Conservation (phyloP, 768 basidiomycete genomes). For the Candolleomyces eurysporus region DNA sequence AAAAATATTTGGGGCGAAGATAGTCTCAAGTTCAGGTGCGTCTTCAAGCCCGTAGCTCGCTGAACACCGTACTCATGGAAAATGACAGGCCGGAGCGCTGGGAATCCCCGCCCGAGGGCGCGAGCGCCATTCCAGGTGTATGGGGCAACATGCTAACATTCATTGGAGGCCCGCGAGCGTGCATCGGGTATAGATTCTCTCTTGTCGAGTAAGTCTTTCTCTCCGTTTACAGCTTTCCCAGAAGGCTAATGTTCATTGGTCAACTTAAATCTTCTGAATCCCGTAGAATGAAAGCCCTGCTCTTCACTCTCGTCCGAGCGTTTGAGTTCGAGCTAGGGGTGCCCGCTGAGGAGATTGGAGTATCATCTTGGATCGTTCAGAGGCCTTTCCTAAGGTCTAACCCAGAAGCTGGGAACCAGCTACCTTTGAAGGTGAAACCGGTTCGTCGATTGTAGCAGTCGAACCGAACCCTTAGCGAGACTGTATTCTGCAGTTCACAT, state of each 20-base stretch:
- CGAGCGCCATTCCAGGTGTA: conserved; percentile 48
- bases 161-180: conserved; percentile 58
- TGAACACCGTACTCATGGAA: too few species aligned
- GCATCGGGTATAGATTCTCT: conserved; percentile 66
- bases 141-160: conserved; percentile 60
- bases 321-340: too few species aligned
- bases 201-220: conserved; percentile 48
- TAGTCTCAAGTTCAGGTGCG: conserved; percentile 56
- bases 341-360: too few species aligned
- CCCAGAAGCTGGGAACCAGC: too few species aligned
- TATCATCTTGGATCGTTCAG: too few species aligned
- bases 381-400: too few species aligned
- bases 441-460: too few species aligned
- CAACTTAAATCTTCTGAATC: not conserved
- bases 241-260: too few species aligned
- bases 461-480: too few species aligned
- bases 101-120: conserved; percentile 42
- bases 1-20: conserved; percentile 63
- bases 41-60: too few species aligned
- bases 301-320: conserved; percentile 27
- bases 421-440: too few species aligned
- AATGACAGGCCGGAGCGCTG: conserved; percentile 64
- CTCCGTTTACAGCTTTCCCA: not conserved
- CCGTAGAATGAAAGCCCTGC: conserved; percentile 28
- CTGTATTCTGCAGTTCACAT: too few species aligned